These are phyloP conservation scores for Xylaria polymorpha DNA, from an alignment of 2,329 filamentous ascomycete species.

Conservation along the genomic window DNA sequence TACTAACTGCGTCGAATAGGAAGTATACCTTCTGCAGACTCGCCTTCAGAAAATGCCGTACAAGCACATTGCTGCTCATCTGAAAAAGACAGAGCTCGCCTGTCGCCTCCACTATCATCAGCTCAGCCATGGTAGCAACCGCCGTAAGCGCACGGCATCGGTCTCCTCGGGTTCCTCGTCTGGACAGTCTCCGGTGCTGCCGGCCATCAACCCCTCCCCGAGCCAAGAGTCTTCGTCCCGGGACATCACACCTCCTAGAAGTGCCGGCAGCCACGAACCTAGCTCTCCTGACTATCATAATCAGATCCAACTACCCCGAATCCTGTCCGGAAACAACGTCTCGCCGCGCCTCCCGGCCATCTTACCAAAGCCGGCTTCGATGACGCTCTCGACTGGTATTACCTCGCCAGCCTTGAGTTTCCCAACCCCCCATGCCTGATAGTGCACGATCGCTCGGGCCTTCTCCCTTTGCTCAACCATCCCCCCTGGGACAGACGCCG, in stretches of 20 bases:
- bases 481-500: conserved; percentile 55
- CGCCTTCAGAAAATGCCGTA: conserved; percentile 90
- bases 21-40: conserved; percentile 84
- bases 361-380: conserved; percentile 71
- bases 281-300: conserved; percentile 57
- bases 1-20: conserved; percentile 60
- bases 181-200: conserved; percentile 63
- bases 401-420: conserved; percentile 55
- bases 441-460: conserved; percentile 57
- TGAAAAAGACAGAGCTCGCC: conserved; percentile 89
- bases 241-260: conserved; percentile 61
- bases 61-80: conserved; percentile 85
- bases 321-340: conserved; percentile 58
- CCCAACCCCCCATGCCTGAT: conserved; percentile 56
- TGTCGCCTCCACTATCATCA: conserved; percentile 91
- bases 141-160: conserved; percentile 80
- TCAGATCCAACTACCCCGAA: conserved; percentile 64
- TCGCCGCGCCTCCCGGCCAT: conserved; percentile 69
- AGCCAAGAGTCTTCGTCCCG: conserved; percentile 61
- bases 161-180: conserved; percentile 73
- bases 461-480: conserved; percentile 58
- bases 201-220: conserved; percentile 62
- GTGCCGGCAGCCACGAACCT: conserved; percentile 58
- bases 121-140: conserved; percentile 82
- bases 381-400: conserved; percentile 57